Evolutionary conservation across 73 alveolate genomes (phyloP).

Genomic region (Blepharisma japonicum): DNA sequence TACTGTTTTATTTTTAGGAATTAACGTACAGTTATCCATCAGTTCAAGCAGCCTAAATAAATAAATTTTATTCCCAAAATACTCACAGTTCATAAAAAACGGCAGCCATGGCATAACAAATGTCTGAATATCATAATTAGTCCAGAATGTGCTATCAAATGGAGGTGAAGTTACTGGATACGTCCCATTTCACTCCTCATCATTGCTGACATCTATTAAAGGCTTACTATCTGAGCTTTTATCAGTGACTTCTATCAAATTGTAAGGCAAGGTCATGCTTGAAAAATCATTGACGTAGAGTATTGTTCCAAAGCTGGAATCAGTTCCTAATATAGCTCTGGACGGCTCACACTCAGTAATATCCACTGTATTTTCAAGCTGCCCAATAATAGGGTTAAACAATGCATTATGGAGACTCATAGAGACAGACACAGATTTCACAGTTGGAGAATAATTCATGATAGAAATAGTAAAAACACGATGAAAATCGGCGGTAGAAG

Average conservation of each 20-base stretch:
- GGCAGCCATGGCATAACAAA: constrained; percentile 65
- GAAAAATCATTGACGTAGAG: constrained; percentile 12
- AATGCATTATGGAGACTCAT: constrained; percentile 50
- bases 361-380: constrained; percentile 34
- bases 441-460: not conserved
- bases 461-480: not conserved
- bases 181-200: constrained; percentile 33
- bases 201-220: constrained; percentile 41
- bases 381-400: constrained; percentile 39
- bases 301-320: constrained; percentile 2
- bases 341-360: not conserved
- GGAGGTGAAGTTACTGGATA: constrained; percentile 46
- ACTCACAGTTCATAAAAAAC: constrained; percentile 60
- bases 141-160: constrained; percentile 60
- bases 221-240: constrained; percentile 40
- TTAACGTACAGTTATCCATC: constrained; percentile 41
- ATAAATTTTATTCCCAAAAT: constrained; percentile 46
- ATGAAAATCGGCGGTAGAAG: not conserved
- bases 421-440: not conserved
- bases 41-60: constrained; percentile 46
- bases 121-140: constrained; percentile 35
- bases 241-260: constrained; percentile 46
- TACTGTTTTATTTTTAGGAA: constrained; percentile 29
- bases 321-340: constrained; percentile 38
- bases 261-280: constrained; percentile 55